phyloP scores from a whole-genome alignment of 192 early-diverging fungal species.

The Phycomyces nitens region DNA sequence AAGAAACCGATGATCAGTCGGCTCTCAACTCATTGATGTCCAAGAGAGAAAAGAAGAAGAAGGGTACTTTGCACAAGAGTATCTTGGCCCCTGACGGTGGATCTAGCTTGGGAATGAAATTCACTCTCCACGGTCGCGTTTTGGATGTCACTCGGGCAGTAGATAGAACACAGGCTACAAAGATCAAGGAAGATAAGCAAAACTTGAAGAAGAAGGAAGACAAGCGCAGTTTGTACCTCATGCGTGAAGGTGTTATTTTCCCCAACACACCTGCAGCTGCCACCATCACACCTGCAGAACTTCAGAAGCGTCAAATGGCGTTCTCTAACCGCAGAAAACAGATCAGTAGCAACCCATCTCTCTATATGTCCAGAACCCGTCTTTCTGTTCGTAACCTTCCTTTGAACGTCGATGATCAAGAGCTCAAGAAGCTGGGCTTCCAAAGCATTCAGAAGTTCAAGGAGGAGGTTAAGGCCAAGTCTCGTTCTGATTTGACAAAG shows the following conservation, averaged over 20 bases:
- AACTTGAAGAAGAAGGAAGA: constrained; percentile 68
- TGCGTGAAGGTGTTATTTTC: constrained; percentile 90
- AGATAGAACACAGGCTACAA: constrained; percentile 61
- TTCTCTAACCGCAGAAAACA: constrained; percentile 78
- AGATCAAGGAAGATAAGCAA: constrained; percentile 57
- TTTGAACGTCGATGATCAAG: constrained; percentile 65
- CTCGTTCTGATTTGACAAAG: constrained; percentile 49
- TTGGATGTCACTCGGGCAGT: constrained; percentile 81
- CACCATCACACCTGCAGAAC: constrained; percentile 63
- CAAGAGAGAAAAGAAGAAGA: constrained; percentile 55
- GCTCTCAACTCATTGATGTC: constrained; percentile 27
- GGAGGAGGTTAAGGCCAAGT: constrained; percentile 63
- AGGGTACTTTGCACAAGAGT: constrained; percentile 47
- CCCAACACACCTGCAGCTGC: constrained; percentile 76
- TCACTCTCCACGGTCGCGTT: constrained; percentile 78
- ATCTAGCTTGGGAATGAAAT: constrained; percentile 46
- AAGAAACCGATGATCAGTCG: constrained; percentile 38
- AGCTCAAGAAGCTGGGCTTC: constrained; percentile 55
- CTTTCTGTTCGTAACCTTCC: constrained; percentile 87
- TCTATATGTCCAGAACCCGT: constrained; percentile 85
- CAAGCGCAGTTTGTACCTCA: constrained; percentile 82
- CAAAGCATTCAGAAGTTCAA: constrained; percentile 73
- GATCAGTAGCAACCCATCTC: constrained; percentile 81
- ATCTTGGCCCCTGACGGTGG: constrained; percentile 62
- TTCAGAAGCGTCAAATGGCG: constrained; percentile 82